These are phyloP conservation scores for Graphilbum sp. DNA, from an alignment of 2,329 filamentous ascomycete species.

Conservation along the genomic window DNA sequence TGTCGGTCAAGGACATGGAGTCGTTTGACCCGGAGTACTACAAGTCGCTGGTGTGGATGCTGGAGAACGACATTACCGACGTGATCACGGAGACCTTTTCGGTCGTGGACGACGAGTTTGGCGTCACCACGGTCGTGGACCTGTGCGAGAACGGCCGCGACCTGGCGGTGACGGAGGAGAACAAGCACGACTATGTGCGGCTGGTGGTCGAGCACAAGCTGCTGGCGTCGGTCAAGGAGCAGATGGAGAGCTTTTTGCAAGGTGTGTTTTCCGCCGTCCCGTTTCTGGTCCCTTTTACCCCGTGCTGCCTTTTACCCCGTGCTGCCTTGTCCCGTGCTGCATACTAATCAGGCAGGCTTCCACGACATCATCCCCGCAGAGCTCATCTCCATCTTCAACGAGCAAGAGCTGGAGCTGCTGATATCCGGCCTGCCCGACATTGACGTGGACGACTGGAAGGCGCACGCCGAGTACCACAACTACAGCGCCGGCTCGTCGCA, in stretches of 20 bases:
- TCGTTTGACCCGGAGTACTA: slow-evolving; percentile 97
- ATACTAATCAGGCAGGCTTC: slow-evolving; percentile 54
- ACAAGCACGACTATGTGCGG: slow-evolving; percentile 96
- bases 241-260: slow-evolving; percentile 83
- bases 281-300: not conserved
- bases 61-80: slow-evolving; percentile 96
- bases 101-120: slow-evolving; percentile 85
- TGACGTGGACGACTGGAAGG: slow-evolving; percentile 97
- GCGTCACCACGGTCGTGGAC: slow-evolving; percentile 74
- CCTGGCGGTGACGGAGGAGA: slow-evolving; percentile 88
- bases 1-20: slow-evolving; percentile 98
- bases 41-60: slow-evolving; percentile 96
- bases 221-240: slow-evolving; percentile 79
- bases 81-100: slow-evolving; percentile 95
- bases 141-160: slow-evolving; percentile 77
- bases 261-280: slow-evolving; percentile 30
- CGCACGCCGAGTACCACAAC: slow-evolving; percentile 97
- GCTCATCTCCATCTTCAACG: slow-evolving; percentile 92
- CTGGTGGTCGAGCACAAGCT: slow-evolving; percentile 89
- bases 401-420: slow-evolving; percentile 89
- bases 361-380: slow-evolving; percentile 95
- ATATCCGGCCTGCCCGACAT: slow-evolving; percentile 97
- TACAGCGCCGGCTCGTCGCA: slow-evolving; percentile 88
- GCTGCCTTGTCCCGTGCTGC: not conserved
- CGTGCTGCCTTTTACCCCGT: not conserved